These are phyloP conservation scores for Phytopythium helicoides DNA, from an alignment of 352 stramenopile species.

Conservation along the genomic window DNA sequence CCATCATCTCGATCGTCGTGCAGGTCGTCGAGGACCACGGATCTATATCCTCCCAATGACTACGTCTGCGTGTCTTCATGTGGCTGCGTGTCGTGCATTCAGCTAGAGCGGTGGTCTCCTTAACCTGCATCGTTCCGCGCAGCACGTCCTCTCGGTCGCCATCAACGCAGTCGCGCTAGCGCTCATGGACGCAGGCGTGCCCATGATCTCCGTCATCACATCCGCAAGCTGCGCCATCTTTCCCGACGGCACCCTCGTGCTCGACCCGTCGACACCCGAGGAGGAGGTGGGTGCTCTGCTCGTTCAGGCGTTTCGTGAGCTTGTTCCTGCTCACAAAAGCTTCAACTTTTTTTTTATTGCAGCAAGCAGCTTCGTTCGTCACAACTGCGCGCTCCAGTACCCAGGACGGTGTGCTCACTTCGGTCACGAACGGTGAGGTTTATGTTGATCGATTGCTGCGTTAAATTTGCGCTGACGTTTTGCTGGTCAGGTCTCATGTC, in stretches of 20 bases:
- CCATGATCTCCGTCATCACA: conserved; percentile 68
- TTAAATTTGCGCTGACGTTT: neutral
- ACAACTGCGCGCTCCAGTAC: conserved; percentile 63
- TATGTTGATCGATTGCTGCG: neutral
- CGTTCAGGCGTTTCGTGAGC: too few relatives aligned
- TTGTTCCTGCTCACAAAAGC: neutral
- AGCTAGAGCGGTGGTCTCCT: conserved; percentile 20
- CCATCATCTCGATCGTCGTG: conserved; percentile 85
- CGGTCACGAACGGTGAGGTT: conserved; percentile 56
- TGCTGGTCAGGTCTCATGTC: conserved; percentile 44
- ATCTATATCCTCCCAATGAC: conserved; percentile 35
- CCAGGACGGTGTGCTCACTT: conserved; percentile 72
- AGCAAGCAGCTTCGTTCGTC: conserved; percentile 61
- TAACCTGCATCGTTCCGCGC: conserved; percentile 54
- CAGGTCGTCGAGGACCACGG: conserved; percentile 85
- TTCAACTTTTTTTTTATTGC: neutral
- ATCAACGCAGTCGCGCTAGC: conserved; percentile 80
- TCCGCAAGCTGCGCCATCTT: conserved; percentile 68
- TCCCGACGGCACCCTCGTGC: conserved; percentile 55
- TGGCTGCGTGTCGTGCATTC: neutral
- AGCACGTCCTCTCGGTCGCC: conserved; percentile 58
- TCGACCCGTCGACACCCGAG: conserved; percentile 68
- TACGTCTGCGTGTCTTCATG: conserved; percentile 9
- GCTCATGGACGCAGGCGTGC: conserved; percentile 79
- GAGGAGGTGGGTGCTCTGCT: conserved; percentile 44